Conservation (phyloP, 495 filamentous ascomycete genomes). For the Halenospora varia region DNA sequence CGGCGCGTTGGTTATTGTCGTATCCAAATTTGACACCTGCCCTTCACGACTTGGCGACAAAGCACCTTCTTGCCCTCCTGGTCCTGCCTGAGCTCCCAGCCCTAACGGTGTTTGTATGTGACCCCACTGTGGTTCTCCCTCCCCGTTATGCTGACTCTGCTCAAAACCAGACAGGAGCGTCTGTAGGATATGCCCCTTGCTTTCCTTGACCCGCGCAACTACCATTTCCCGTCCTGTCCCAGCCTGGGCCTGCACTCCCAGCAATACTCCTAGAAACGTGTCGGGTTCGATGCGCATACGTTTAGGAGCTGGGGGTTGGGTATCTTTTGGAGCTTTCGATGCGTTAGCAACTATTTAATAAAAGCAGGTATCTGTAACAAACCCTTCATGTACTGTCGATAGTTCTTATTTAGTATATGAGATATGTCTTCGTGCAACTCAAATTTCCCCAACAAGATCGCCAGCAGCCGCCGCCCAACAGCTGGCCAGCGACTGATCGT, state of each 20-base stretch:
- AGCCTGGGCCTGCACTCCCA: neutral
- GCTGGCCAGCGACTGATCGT: neutral
- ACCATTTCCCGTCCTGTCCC: neutral
- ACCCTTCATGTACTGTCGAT: neutral
- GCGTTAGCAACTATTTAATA: neutral
- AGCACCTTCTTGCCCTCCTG: too few relatives aligned
- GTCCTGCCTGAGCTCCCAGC: neutral
- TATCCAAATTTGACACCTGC: neutral
- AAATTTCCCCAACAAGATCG: neutral
- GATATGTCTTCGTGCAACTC: neutral
- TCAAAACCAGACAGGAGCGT: neutral
- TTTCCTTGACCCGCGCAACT: neutral
- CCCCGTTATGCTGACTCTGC: neutral
- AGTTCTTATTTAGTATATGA: neutral
- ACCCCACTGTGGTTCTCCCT: neutral
- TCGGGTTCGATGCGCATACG: neutral
- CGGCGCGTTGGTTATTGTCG: neutral
- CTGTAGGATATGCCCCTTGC: neutral
- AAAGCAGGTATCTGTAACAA: neutral
- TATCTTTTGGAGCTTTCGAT: neutral
- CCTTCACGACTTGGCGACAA: neutral
- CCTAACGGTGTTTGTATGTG: neutral
- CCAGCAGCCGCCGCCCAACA: neutral
- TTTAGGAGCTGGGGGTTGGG: neutral
- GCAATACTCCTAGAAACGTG: neutral